Percentiles rank a stretch among this genome's conserved stretches.
Conservation (phyloP, 768 basidiomycete species). For the Lyophyllum atratum region DNA sequence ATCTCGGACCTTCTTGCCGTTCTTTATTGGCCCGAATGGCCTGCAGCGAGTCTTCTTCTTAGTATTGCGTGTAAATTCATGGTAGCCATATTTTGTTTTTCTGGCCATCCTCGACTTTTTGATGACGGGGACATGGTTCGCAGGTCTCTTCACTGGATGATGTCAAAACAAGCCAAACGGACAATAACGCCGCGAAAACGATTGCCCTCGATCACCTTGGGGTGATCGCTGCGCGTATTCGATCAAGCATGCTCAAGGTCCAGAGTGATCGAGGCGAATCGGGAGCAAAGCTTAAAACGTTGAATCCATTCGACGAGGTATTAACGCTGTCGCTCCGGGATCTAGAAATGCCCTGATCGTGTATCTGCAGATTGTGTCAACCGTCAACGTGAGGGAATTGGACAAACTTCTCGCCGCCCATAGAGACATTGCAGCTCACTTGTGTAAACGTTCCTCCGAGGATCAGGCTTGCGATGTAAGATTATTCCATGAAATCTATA, state of each 20-base stretch:
- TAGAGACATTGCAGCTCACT: slow-evolving; percentile 63
- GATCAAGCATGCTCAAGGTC: slow-evolving; percentile 54
- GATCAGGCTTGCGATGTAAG: slow-evolving; percentile 82
- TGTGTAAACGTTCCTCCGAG: slow-evolving; percentile 70
- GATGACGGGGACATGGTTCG: neutral
- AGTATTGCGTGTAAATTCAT: slow-evolving; percentile 83
- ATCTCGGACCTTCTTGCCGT: slow-evolving; percentile 87
- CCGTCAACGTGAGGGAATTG: slow-evolving; percentile 50
- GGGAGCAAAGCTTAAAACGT: slow-evolving; percentile 32
- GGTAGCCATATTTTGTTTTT: slow-evolving; percentile 45
- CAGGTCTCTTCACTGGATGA: slow-evolving; percentile 87
- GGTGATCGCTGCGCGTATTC: slow-evolving; percentile 83
- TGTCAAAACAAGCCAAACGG: slow-evolving; percentile 64
- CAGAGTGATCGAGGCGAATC: slow-evolving; percentile 31
- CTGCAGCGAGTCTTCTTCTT: slow-evolving; percentile 82
- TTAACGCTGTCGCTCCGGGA: neutral
- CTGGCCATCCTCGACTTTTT: neutral
- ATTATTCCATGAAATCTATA: neutral
- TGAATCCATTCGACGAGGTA: slow-evolving; percentile 78
- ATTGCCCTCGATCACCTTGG: slow-evolving; percentile 94
- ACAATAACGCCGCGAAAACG: slow-evolving; percentile 84
- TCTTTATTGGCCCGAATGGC: slow-evolving; percentile 97
- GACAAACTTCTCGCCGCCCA: slow-evolving; percentile 64
- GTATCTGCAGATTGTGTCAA: slow-evolving; percentile 50
- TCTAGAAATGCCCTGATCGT: neutral